These are phyloP conservation scores for Penicillium sp. DNA, from an alignment of 2,329 filamentous ascomycete genomes.

Conservation along the genomic window DNA sequence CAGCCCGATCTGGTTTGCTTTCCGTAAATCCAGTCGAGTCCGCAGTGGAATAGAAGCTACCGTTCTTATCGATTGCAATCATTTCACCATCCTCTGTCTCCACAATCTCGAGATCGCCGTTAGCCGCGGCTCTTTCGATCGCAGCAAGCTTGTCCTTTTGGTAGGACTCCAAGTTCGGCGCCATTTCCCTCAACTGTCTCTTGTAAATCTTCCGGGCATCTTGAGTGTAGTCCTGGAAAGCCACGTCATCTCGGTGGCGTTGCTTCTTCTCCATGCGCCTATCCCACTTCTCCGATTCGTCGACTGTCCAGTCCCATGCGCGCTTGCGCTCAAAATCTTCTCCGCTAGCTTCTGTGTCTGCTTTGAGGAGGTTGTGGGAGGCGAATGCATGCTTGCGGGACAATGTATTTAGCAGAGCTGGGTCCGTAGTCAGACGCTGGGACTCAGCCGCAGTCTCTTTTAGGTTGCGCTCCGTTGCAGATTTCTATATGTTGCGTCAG, in stretches of 20 bases:
- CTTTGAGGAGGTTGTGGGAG: constrained; percentile 88
- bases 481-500: constrained; percentile 41
- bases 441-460: constrained; percentile 82
- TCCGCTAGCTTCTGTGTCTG: constrained; percentile 78
- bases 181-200: constrained; percentile 75
- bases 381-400: constrained; percentile 84
- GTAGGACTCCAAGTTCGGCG: constrained; percentile 78
- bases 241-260: constrained; percentile 76
- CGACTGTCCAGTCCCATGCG: constrained; percentile 97
- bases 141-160: constrained; percentile 81
- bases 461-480: constrained; percentile 59
- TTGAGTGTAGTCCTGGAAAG: constrained; percentile 83
- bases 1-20: constrained; percentile 82
- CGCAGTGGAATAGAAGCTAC: constrained; percentile 84
- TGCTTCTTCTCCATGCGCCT: constrained; percentile 83
- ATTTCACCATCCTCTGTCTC: constrained; percentile 95
- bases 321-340: constrained; percentile 97
- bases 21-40: constrained; percentile 78
- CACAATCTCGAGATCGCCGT: constrained; percentile 84
- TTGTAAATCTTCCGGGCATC: constrained; percentile 94
- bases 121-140: constrained; percentile 79
- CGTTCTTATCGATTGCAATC: constrained; percentile 88
- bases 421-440: constrained; percentile 74
- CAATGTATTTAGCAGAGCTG: constrained; percentile 72
- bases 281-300: constrained; percentile 94